A percentile compares a stretch with the other conserved stretches of the same genome.
Conservation (phyloP, 164 flowering plant species). For the Cinnamomum chago region DNA sequence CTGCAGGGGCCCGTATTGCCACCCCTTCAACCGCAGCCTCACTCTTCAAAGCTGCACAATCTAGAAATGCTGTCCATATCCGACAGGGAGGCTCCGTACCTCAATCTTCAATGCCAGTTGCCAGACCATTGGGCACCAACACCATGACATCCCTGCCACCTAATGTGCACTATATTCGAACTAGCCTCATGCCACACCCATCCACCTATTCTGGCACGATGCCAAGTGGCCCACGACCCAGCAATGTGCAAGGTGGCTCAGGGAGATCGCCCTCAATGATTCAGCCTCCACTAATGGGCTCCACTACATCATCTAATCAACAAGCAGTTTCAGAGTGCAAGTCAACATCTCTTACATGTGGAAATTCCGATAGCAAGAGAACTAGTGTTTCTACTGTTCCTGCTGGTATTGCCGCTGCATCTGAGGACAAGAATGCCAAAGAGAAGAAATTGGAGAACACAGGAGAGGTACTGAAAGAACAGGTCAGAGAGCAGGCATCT, state of each 20-base stretch:
- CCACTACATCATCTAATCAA: conserved; percentile 9
- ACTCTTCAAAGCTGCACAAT: conserved; percentile 57
- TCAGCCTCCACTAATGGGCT: conserved; percentile 14
- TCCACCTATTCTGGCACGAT: conserved; percentile 14
- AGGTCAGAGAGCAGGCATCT: not conserved
- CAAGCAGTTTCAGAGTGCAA: not conserved
- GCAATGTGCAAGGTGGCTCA: conserved; percentile 9
- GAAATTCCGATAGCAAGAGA: conserved; percentile 12
- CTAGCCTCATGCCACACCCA: conserved; percentile 26
- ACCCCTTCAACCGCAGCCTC: conserved; percentile 65
- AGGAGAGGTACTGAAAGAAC: not conserved
- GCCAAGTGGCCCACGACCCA: conserved; percentile 12
- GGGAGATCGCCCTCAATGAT: conserved; percentile 15
- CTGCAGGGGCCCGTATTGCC: conserved; percentile 89
- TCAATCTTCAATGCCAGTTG: conserved; percentile 32
- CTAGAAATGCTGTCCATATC: conserved; percentile 58
- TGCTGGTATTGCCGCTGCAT: conserved; percentile 2
- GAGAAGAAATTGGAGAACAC: conserved; percentile 13
- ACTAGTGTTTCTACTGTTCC: not conserved
- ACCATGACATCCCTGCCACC: conserved; percentile 26
- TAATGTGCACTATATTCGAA: conserved; percentile 41
- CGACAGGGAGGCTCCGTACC: conserved; percentile 44
- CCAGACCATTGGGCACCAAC: conserved; percentile 22
- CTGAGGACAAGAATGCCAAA: conserved; percentile 5
- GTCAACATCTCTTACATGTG: conserved; percentile 7